These are phyloP conservation scores for Cucurbita maxima DNA, from an alignment of 306 rosid species.

Conservation along the genomic window DNA sequence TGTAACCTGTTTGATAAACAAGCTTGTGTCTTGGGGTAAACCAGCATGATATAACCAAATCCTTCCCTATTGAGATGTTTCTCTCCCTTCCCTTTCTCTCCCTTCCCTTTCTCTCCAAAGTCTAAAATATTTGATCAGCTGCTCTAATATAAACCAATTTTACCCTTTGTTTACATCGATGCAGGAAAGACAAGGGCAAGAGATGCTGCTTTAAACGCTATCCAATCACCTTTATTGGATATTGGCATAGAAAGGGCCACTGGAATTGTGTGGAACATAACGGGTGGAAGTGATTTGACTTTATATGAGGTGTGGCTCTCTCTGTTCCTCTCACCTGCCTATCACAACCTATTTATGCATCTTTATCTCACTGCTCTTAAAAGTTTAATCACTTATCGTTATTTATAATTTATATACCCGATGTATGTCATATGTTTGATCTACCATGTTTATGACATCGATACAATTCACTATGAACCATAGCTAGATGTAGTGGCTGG, in stretches of 20 bases:
- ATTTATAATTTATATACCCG: background rate
- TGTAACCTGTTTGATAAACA: background rate
- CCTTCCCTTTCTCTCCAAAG: background rate
- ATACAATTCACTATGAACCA: background rate
- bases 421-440: background rate
- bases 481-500: background rate
- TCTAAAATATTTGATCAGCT: background rate
- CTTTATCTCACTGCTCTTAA: background rate
- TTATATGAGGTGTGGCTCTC: conserved; percentile 53
- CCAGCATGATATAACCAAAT: background rate
- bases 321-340: background rate
- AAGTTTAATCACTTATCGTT: background rate
- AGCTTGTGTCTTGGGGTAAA: background rate
- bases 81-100: background rate
- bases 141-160: background rate
- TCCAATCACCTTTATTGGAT: conserved; percentile 92
- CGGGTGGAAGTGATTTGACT: conserved; percentile 96
- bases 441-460: background rate
- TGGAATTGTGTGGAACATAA: conserved; percentile 99
- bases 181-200: conserved; percentile 97
- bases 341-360: background rate
- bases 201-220: conserved; percentile 97
- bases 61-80: background rate
- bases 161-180: conserved; percentile 12
- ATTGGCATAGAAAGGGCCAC: conserved; percentile 98